These are phyloP conservation scores for Cucumis melo DNA, from an alignment of 306 rosid species.

Conservation along the genomic window DNA sequence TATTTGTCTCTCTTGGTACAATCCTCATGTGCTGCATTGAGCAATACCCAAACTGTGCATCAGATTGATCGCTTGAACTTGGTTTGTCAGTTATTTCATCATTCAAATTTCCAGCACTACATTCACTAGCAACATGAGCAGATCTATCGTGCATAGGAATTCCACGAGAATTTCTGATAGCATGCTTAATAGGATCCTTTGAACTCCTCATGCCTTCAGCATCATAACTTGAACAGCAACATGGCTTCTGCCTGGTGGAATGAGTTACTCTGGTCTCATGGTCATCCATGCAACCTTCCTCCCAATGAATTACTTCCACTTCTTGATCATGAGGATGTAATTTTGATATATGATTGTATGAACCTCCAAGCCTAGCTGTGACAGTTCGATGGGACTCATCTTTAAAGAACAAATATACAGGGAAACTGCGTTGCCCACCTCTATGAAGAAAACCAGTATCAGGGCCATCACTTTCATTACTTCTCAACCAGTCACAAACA, in stretches of 20 bases:
- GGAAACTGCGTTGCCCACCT: conserved; percentile 83
- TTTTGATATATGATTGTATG: conserved; percentile 63
- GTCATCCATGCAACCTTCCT: conserved; percentile 91
- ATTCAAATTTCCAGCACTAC: conserved; percentile 67
- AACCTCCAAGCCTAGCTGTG: conserved; percentile 91
- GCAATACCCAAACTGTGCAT: conserved; percentile 54
- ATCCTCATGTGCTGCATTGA: conserved; percentile 37
- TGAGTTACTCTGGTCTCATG: conserved; percentile 73
- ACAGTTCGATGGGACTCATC: conserved; percentile 54
- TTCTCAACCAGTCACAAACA: conserved; percentile 65
- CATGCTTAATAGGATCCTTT: conserved; percentile 50
- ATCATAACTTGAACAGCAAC: conserved; percentile 83
- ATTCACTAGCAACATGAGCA: conserved; percentile 73
- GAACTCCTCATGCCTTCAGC: conserved; percentile 50
- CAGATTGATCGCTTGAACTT: conserved; percentile 75
- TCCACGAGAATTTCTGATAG: conserved; percentile 51
- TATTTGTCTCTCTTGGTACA: conserved; percentile 56
- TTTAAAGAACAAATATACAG: conserved; percentile 52
- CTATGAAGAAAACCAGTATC: conserved; percentile 92
- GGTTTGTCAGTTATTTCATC: conserved; percentile 85
- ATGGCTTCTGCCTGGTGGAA: conserved; percentile 67
- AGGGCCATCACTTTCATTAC: conserved; percentile 34
- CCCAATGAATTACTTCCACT: conserved; percentile 67
- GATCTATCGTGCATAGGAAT: conserved; percentile 67
- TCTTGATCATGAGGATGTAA: conserved; percentile 43